Conservation (phyloP, 2,329 filamentous ascomycete species). For the Ceratocystis destructans region DNA sequence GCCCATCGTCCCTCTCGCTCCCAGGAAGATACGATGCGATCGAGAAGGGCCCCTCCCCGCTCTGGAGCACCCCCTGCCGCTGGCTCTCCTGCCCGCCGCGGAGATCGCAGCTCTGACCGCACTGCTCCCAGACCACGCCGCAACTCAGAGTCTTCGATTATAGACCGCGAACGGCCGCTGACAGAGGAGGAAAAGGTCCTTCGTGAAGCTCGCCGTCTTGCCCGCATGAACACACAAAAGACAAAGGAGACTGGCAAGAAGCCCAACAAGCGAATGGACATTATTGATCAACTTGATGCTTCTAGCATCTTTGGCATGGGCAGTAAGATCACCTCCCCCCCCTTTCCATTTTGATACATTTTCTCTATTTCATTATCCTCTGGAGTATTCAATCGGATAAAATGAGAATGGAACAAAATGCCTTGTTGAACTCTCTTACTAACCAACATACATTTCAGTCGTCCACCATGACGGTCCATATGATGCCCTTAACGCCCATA, state of each 20-base stretch:
- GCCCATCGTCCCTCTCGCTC: slow-evolving; percentile 53
- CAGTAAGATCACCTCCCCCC: slow-evolving; percentile 42
- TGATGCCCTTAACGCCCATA: slow-evolving; percentile 87
- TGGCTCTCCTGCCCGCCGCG: slow-evolving; percentile 43
- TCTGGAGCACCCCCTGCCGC: slow-evolving; percentile 58
- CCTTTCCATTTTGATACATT: neutral
- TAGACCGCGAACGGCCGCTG: slow-evolving; percentile 45
- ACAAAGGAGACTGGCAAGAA: slow-evolving; percentile 34
- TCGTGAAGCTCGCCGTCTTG: slow-evolving; percentile 38
- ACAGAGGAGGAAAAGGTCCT: slow-evolving; percentile 45
- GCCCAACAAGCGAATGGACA: slow-evolving; percentile 50
- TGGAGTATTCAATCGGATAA: no score
- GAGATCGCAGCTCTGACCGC: slow-evolving; percentile 29
- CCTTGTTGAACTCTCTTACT: slow-evolving; percentile 13
- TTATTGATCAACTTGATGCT: slow-evolving; percentile 93
- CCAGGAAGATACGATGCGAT: slow-evolving; percentile 27
- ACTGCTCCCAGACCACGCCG: slow-evolving; percentile 41
- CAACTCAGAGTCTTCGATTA: slow-evolving; percentile 67
- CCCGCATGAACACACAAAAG: slow-evolving; percentile 33
- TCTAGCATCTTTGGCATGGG: slow-evolving; percentile 91
- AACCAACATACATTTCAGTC: slow-evolving; percentile 39
- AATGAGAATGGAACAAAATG: no score
- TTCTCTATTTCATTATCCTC: neutral
- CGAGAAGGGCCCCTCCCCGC: slow-evolving; percentile 35
- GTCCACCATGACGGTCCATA: slow-evolving; percentile 98